These are phyloP conservation scores for Oxalis stricta DNA, from an alignment of 441 rosid species.

Conservation along the genomic window DNA sequence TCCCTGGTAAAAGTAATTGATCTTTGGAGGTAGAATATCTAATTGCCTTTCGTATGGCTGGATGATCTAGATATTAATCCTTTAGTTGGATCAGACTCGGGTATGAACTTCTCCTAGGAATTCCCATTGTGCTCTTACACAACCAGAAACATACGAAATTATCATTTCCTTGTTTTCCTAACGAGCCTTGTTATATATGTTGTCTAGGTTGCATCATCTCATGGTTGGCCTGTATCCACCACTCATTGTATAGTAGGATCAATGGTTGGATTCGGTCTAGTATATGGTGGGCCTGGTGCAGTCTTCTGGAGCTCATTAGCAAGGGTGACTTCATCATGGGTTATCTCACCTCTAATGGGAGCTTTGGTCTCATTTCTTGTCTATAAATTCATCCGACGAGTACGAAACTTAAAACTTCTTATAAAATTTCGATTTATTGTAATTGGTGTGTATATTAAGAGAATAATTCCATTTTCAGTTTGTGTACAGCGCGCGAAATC, in stretches of 20 bases:
- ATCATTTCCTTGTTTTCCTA: not conserved
- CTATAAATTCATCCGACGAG: slow-evolving; percentile 93
- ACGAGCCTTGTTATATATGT: not conserved
- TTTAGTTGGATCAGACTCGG: too few species aligned
- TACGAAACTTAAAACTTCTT: slow-evolving; percentile 14
- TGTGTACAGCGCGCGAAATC: slow-evolving; percentile 96
- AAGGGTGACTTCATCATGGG: slow-evolving; percentile 90
- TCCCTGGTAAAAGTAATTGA: too few species aligned
- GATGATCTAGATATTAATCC: not conserved
- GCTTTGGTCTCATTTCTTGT: slow-evolving; percentile 83
- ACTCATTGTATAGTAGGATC: slow-evolving; percentile 96
- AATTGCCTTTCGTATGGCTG: too few species aligned
- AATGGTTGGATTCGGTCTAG: slow-evolving; percentile 97
- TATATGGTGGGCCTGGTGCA: slow-evolving; percentile 82
- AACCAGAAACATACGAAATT: too few species aligned
- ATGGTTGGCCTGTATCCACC: slow-evolving; percentile 96
- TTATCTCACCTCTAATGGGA: slow-evolving; percentile 83
- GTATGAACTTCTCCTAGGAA: too few species aligned
- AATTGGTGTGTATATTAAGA: not conserved
- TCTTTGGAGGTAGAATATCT: too few species aligned
- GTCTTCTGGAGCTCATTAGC: slow-evolving; percentile 96
- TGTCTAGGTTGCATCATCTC: slow-evolving; percentile 77
- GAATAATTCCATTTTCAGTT: slow-evolving; percentile 33
- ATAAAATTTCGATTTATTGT: not conserved
- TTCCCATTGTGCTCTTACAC: too few species aligned